These are phyloP conservation scores for Xylaria venustula DNA, from an alignment of 495 filamentous ascomycete genomes.

Conservation along the genomic window DNA sequence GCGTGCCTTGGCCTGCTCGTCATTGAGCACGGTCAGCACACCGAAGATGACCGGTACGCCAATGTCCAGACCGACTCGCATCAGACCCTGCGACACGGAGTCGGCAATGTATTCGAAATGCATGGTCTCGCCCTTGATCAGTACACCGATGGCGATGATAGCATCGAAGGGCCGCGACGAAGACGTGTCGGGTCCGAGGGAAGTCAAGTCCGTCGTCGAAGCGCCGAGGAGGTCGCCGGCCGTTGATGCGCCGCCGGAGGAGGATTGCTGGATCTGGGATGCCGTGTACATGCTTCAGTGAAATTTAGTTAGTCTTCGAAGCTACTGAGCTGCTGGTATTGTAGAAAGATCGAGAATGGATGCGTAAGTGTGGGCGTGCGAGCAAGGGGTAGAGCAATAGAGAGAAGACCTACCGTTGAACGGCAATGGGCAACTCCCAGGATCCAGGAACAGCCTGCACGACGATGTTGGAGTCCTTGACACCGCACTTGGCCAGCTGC, in stretches of 20 bases:
- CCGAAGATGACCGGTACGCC: conserved; percentile 91
- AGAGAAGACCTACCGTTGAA: conserved; percentile 61
- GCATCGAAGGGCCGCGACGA: conserved; percentile 74
- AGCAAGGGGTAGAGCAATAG: not conserved
- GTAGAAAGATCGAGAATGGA: conserved; percentile 27
- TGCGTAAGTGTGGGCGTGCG: too few relatives aligned
- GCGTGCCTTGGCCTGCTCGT: conserved; percentile 81
- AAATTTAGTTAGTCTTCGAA: too few relatives aligned
- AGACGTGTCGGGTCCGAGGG: conserved; percentile 22
- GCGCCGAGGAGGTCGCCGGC: conserved; percentile 78
- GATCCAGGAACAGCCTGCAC: conserved; percentile 87
- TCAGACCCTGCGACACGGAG: conserved; percentile 82
- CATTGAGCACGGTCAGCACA: conserved; percentile 81
- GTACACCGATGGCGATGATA: conserved; percentile 89
- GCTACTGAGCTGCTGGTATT: too few relatives aligned
- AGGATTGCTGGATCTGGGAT: conserved; percentile 79
- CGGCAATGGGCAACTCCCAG: conserved; percentile 88
- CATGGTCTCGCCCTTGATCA: conserved; percentile 98
- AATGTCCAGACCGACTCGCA: conserved; percentile 87
- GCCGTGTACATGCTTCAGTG: conserved; percentile 83
- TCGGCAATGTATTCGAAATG: conserved; percentile 99
- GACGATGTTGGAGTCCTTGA: conserved; percentile 83
- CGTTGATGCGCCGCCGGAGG: conserved; percentile 53
- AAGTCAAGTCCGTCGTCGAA: conserved; percentile 61
- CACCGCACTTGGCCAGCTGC: conserved; percentile 61